Evolutionary conservation across 176 grass and related monocot species (phyloP).

Genomic region (Pharus latifolius): DNA sequence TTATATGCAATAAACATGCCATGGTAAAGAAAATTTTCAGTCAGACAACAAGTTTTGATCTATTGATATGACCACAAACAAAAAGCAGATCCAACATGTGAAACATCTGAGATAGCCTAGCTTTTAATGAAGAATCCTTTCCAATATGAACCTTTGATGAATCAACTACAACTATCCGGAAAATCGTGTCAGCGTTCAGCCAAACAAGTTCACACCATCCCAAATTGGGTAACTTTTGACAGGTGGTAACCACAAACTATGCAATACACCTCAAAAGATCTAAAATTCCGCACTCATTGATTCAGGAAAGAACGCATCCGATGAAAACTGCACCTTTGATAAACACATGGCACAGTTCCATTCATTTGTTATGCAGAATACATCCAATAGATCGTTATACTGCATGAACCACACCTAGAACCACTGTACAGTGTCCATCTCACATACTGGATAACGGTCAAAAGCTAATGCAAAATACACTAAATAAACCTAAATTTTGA

Average conservation of each 20-base stretch:
- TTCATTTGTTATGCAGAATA: background rate
- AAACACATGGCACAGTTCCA: background rate
- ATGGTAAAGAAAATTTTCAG: no score
- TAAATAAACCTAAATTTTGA: background rate
- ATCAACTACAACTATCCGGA: background rate
- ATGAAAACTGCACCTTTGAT: background rate
- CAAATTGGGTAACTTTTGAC: background rate
- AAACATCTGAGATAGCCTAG: background rate
- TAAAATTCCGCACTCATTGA: background rate
- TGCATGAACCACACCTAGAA: background rate
- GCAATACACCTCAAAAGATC: background rate
- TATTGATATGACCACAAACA: background rate
- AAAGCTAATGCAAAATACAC: background rate
- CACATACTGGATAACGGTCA: no score
- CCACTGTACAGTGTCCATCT: background rate
- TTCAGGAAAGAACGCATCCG: background rate
- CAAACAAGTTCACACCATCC: background rate
- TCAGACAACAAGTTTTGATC: no score
- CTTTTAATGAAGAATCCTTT: background rate
- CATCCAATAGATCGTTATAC: background rate
- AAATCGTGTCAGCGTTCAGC: background rate
- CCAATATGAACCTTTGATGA: background rate
- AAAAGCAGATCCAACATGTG: background rate
- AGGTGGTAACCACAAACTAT: background rate
- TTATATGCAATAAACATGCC: background rate